Base-by-base conservation (phyloP, 2,329 filamentous ascomycete genomes). In the Albophoma yamanashiensis region DNA sequence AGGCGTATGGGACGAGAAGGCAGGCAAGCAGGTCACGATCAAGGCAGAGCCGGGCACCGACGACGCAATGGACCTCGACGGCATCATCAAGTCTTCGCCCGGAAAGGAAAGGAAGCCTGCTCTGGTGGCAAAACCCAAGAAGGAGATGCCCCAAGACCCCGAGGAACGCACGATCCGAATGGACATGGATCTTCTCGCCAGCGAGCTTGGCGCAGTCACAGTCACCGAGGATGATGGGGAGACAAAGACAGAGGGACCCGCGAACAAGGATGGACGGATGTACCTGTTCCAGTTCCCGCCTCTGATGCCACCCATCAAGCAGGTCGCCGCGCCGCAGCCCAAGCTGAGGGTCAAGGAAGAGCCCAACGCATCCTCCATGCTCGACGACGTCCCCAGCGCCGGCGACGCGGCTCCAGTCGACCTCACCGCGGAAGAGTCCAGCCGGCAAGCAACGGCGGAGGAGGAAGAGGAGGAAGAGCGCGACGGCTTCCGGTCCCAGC, bases 201-300 rank as follows among this genome's bases (percentile, higher is more conserved):
- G 70, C 64, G 77, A 79, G 59, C 67, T 79, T n/a, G 76, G 76
- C 31, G 69, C 73, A 45, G 65, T 73, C 52, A 69, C 70, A 22
- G 67, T 75, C 15, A 66, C 69, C 27, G 68, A 71, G 27, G 67
- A 64, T 17, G 67, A 64, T 17, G 67, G 69, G 57, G 68, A 68
- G 17, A 61, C 64, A 25, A 68, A 67, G 59, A 63, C 62, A 20
- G 68, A 70, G 52, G 69, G 63, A 9, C 68, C 69, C 2, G 64
- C 69, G 55, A 71, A 74, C 69, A 76, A 76, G 63, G 82, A 85
- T 55, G 83, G 84, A 27, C 78, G 82, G 43, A 70, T 87, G 58
- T 87, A 86, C 63, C 75, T 88, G 57, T 87, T 87, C 72, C 85
- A 87, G 65, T 82, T 88, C 64, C 85, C 85, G 47, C 83, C 83